Percentiles rank a stretch among this genome's conserved stretches.
phyloP scores from a whole-genome alignment of 768 basidiomycete species.

The Auricularia sp. region DNA sequence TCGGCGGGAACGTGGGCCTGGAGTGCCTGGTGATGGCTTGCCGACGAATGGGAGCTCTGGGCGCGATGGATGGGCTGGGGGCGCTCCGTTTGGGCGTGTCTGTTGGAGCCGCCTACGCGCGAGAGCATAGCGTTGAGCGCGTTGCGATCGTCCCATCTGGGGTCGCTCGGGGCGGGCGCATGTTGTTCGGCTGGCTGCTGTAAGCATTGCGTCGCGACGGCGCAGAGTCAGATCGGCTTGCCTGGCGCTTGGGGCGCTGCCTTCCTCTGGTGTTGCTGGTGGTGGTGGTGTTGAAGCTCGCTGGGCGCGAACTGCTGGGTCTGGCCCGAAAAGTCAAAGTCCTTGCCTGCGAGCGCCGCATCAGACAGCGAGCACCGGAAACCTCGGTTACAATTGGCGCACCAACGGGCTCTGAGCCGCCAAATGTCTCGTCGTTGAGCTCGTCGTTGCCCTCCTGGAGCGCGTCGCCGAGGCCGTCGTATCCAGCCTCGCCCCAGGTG shows the following conservation, averaged over 20 bases:
- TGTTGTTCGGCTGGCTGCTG: background rate
- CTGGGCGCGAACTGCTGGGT: conserved; percentile 19
- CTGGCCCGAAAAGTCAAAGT: conserved; percentile 71
- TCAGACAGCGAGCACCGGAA: conserved; percentile 8
- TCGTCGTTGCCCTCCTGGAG: conserved; percentile 87
- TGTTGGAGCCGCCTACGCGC: conserved; percentile 1
- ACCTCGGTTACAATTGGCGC: conserved; percentile 22
- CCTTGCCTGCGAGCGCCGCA: conserved; percentile 56
- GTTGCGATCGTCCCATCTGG: background rate
- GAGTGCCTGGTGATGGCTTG: conserved; percentile 4
- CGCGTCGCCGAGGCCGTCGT: conserved; percentile 81
- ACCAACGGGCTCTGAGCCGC: conserved; percentile 61
- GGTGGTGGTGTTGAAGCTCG: background rate
- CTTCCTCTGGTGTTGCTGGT: background rate
- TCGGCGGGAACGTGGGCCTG: conserved; percentile 44
- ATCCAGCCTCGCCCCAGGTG: conserved; percentile 85
- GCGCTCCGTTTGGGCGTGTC: conserved; percentile 18
- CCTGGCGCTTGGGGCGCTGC: background rate
- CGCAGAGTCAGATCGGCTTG: background rate
- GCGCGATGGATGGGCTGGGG: conserved; percentile 22
- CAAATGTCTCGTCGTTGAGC: conserved; percentile 96
- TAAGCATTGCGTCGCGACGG: background rate
- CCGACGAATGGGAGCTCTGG: conserved; percentile 13
- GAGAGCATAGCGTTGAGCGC: conserved; percentile 5
- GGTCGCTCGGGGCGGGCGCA: background rate